These are phyloP conservation scores for Gracilaria vermiculophylla DNA, from an alignment of 23 red algal species.

Conservation along the genomic window DNA sequence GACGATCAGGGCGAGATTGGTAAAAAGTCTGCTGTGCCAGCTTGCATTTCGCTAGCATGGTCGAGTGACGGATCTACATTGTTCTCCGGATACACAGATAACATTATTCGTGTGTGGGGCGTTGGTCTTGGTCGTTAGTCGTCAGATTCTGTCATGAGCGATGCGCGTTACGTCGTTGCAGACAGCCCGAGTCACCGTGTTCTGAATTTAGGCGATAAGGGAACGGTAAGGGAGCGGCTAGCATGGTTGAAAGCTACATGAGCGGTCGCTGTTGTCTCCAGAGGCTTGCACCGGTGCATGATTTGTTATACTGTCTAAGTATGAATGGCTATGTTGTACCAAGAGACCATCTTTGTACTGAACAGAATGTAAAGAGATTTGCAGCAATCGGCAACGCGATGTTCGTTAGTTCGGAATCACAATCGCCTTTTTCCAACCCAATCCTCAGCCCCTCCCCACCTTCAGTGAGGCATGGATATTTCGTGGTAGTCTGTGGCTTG, in stretches of 20 bases:
- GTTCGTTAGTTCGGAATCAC: neutral
- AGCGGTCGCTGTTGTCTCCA: constrained; percentile 29
- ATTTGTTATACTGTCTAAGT: neutral
- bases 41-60: constrained; percentile 95
- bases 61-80: constrained; percentile 92
- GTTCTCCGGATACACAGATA: constrained; percentile 97
- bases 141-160: no score
- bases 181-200: neutral
- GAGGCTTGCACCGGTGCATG: constrained; percentile 1
- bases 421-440: neutral
- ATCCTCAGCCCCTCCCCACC: no score
- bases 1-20: constrained; percentile 85
- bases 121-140: constrained; percentile 36
- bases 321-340: neutral
- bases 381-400: neutral
- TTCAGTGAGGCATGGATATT: no score
- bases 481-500: no score
- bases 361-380: constrained; percentile 4
- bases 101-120: constrained; percentile 92
- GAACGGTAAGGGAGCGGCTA: constrained; percentile 2
- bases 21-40: constrained; percentile 82
- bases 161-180: no score
- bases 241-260: neutral
- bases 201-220: constrained; percentile 25
- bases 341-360: neutral